Conservation (phyloP, 805 yeast genomes). For the Monosporozyma servazzii region DNA sequence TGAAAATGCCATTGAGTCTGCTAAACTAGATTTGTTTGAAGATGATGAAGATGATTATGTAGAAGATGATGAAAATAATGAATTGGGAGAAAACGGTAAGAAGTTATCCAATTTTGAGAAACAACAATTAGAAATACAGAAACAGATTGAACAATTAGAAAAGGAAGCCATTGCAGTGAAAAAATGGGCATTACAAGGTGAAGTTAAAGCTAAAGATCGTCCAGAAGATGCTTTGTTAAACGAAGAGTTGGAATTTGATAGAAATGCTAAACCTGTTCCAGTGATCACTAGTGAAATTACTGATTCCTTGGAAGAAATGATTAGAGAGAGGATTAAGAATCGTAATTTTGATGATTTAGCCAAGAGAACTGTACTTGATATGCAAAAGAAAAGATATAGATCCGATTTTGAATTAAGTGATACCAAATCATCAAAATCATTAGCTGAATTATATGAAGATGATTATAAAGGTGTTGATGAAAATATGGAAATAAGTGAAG, state of each 20-base stretch:
- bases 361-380: constrained; percentile 57
- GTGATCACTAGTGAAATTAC: constrained; percentile 85
- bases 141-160: constrained; percentile 72
- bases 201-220: constrained; percentile 70
- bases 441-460: constrained; percentile 88
- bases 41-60: constrained; percentile 19
- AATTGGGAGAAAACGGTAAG: constrained; percentile 17
- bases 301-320: constrained; percentile 79
- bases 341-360: constrained; percentile 79
- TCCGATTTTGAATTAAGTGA: constrained; percentile 63
- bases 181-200: constrained; percentile 93
- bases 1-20: constrained; percentile 47
- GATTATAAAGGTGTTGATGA: constrained; percentile 52
- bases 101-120: constrained; percentile 67
- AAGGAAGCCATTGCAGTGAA: constrained; percentile 83
- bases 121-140: constrained; percentile 67
- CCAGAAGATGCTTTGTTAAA: constrained; percentile 77
- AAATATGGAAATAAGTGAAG: constrained; percentile 47
- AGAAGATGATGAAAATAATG: constrained; percentile 16
- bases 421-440: constrained; percentile 73
- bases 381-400: constrained; percentile 45
- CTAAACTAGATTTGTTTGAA: constrained; percentile 51
- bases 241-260: constrained; percentile 80
- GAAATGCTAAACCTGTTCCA: constrained; percentile 93
- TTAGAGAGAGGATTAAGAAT: constrained; percentile 67